Percentiles rank a stretch among this genome's conserved stretches.
phyloP scores from a whole-genome alignment of 75 land plant genomes.

The Pinus tabuliformis region DNA sequence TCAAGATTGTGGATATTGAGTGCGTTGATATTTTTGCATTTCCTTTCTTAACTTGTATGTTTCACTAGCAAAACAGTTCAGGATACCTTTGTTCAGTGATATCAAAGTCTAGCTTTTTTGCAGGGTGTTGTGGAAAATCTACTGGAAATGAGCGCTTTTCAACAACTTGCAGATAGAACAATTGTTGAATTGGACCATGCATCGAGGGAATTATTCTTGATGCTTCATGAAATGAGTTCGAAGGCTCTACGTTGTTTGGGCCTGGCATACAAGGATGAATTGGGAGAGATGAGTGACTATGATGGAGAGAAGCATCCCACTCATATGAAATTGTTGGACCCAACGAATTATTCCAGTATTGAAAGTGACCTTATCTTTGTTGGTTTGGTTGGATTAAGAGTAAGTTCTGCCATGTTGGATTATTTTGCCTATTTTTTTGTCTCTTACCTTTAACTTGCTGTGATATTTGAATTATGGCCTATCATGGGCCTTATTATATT shows the following conservation, averaged over 20 bases:
- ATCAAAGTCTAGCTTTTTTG: neutral
- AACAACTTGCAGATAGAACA: conserved; percentile 68
- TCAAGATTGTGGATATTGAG: no score
- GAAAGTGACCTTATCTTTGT: conserved; percentile 69
- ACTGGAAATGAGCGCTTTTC: conserved; percentile 57
- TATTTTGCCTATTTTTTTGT: neutral
- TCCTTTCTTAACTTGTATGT: neutral
- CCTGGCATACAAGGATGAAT: conserved; percentile 81
- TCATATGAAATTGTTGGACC: conserved; percentile 74
- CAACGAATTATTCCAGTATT: conserved; percentile 55
- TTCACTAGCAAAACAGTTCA: neutral
- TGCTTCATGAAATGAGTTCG: conserved; percentile 61
- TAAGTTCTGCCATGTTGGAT: conserved; percentile 20
- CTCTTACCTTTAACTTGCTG: neutral
- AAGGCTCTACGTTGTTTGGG: conserved; percentile 82
- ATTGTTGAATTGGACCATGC: conserved; percentile 57
- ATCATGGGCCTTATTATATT: neutral
- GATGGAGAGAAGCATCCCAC: conserved; percentile 68
- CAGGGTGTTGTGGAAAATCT: conserved; percentile 95
- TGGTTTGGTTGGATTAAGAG: conserved; percentile 43
- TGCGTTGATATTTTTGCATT: neutral
- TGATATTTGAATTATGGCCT: neutral
- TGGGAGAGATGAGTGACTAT: conserved; percentile 65
- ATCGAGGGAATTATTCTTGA: conserved; percentile 43
- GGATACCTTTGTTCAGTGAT: neutral